These are phyloP conservation scores for Astrephomene gubernaculifera DNA, from an alignment of 139 green algal species.

Conservation along the genomic window DNA sequence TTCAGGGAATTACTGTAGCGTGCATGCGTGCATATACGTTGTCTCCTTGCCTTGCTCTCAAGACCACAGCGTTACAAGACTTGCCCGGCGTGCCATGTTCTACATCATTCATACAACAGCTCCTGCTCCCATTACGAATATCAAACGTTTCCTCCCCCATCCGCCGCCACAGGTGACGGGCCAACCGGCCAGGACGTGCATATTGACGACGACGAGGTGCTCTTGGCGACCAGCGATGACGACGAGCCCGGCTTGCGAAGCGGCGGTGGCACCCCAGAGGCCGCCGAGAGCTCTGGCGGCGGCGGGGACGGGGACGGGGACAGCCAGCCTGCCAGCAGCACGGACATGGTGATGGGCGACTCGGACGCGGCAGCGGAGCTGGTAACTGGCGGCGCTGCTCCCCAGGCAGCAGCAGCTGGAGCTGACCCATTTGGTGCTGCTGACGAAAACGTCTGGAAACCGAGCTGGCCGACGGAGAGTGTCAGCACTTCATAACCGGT, in stretches of 20 bases:
- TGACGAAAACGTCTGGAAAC: slow-evolving; percentile 14
- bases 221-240: slow-evolving; percentile 54
- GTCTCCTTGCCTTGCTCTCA: too few relatives aligned
- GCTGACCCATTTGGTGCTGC: not conserved
- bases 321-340: not conserved
- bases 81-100: too few relatives aligned
- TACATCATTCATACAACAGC: too few relatives aligned
- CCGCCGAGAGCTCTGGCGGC: not conserved
- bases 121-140: too few relatives aligned
- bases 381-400: not conserved
- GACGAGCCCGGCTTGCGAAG: slow-evolving; percentile 32
- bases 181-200: slow-evolving; percentile 25
- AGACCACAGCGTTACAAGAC: too few relatives aligned
- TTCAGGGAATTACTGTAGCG: too few relatives aligned
- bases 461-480: slow-evolving; percentile 26
- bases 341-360: slow-evolving; percentile 36
- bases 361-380: not conserved
- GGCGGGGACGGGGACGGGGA: not conserved
- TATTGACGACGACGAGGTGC: slow-evolving; percentile 62
- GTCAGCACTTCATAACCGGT: slow-evolving; percentile 32
- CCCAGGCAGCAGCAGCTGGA: not conserved
- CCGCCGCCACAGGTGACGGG: slow-evolving; percentile 31
- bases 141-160: too few relatives aligned
- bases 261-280: not conserved
- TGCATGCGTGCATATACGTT: too few relatives aligned